Percentiles rank a stretch among this genome's conserved stretches.
These are phyloP conservation scores for Anisogramma anomala DNA, from an alignment of 2,329 filamentous ascomycete genomes.

Conservation along the genomic window DNA sequence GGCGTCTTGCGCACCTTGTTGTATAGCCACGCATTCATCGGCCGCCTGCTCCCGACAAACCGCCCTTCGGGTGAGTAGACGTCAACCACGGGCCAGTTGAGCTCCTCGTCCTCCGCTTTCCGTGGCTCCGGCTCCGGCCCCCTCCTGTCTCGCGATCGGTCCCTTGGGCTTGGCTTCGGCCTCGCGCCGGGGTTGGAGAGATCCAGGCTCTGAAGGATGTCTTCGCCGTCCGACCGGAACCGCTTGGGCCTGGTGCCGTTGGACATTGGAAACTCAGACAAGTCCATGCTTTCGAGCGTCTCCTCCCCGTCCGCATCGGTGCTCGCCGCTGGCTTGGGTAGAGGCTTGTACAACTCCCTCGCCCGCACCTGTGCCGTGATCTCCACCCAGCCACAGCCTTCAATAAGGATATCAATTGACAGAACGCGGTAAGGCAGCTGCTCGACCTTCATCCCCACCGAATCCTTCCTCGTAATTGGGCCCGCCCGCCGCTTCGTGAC, in stretches of 20 bases:
- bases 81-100: slow-evolving; percentile 60
- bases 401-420: slow-evolving; percentile 73
- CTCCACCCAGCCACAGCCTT: slow-evolving; percentile 91
- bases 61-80: slow-evolving; percentile 78
- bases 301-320: slow-evolving; percentile 11
- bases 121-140: not conserved
- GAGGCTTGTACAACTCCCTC: slow-evolving; percentile 29
- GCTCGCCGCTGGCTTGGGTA: slow-evolving; percentile 4
- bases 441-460: slow-evolving; percentile 51
- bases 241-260: slow-evolving; percentile 5
- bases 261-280: slow-evolving; percentile 17
- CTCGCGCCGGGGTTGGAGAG: slow-evolving; percentile 17
- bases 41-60: slow-evolving; percentile 54
- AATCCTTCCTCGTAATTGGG: slow-evolving; percentile 53
- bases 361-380: slow-evolving; percentile 69
- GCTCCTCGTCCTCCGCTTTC: slow-evolving; percentile 20
- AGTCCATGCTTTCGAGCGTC: slow-evolving; percentile 20
- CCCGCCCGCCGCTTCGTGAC: slow-evolving; percentile 72
- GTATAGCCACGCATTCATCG: slow-evolving; percentile 61
- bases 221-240: slow-evolving; percentile 10
- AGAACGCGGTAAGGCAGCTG: slow-evolving; percentile 69
- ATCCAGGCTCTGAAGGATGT: slow-evolving; percentile 20
- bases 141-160: slow-evolving; percentile 8
- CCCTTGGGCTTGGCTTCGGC: slow-evolving; percentile 1
- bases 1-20: slow-evolving; percentile 42